A percentile compares a stretch with the other conserved stretches of the same genome.
Evolutionary conservation across 257 asterid genomes (phyloP).

Genomic region (Solanum virginianum): DNA sequence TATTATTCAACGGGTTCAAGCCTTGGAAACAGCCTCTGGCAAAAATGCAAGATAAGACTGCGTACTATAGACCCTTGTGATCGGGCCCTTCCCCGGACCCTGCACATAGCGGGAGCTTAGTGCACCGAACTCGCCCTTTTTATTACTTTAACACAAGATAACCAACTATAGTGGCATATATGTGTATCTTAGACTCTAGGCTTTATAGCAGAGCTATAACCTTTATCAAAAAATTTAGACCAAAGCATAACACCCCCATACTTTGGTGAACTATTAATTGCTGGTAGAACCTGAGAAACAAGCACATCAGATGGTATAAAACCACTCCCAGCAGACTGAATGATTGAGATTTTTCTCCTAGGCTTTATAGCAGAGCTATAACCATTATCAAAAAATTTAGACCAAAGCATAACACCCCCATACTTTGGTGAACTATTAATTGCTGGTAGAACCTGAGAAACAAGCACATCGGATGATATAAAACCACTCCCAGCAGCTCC

Average conservation of each 20-base stretch:
- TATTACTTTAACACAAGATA: background rate
- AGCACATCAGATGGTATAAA: conserved; percentile 38
- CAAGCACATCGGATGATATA: conserved; percentile 34
- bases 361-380: background rate
- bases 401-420: conserved; percentile 86
- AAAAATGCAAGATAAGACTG: too few relatives aligned
- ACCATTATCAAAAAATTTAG: conserved; percentile 15
- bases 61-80: too few relatives aligned
- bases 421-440: conserved; percentile 31
- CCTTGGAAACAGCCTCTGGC: too few relatives aligned
- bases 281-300: conserved; percentile 36
- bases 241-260: conserved; percentile 84
- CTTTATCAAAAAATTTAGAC: conserved; percentile 26
- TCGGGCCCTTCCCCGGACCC: too few relatives aligned
- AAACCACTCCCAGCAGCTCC: conserved; percentile 65
- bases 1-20: too few relatives aligned
- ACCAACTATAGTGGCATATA: background rate
- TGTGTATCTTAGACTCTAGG: background rate
- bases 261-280: conserved; percentile 24
- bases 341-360: too few relatives aligned
- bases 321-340: conserved; percentile 70
- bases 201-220: background rate
- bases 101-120: too few relatives aligned
- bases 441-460: conserved; percentile 34
- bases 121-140: too few relatives aligned